Conservation (phyloP, 1,139 yeast species). For the Scheffersomyces illinoinensis region DNA sequence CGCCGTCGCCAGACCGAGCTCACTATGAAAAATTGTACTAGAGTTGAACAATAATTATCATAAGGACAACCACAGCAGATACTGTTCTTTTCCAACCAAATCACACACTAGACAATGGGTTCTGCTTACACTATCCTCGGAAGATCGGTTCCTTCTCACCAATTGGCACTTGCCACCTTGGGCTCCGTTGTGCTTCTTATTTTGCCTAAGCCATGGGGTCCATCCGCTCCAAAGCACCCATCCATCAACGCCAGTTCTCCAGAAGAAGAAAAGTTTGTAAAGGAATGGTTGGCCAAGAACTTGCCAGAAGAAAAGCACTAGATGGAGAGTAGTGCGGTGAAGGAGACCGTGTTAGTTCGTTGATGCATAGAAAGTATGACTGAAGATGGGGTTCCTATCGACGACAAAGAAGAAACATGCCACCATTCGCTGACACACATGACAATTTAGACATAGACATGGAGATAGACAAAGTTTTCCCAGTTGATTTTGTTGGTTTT, state of each 20-base stretch:
- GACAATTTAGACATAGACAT: not conserved
- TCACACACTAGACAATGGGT: conserved; percentile 52
- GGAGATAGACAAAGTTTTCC: not conserved
- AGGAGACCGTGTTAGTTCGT: not conserved
- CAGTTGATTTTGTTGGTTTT: not conserved
- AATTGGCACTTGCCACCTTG: conserved; percentile 69
- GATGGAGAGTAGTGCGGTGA: not conserved
- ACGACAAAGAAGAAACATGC: not conserved
- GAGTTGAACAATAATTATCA: not conserved
- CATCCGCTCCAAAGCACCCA: conserved; percentile 58
- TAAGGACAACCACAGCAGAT: not conserved
- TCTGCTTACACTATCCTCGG: conserved; percentile 80
- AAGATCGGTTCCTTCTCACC: conserved; percentile 71
- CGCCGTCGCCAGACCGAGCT: not conserved
- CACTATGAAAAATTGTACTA: not conserved
- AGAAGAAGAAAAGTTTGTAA: conserved; percentile 81
- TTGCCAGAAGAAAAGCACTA: conserved; percentile 35
- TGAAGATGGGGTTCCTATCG: not conserved
- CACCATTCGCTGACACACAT: not conserved
- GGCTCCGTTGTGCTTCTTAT: conserved; percentile 59
- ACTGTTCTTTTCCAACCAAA: not conserved
- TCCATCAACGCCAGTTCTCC: conserved; percentile 75
- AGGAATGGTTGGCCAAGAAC: conserved; percentile 44
- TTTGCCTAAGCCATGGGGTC: conserved; percentile 73
- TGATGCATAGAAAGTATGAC: not conserved